phyloP scores from a whole-genome alignment of 2,329 filamentous ascomycete genomes.

The Botrytis cinerea region DNA sequence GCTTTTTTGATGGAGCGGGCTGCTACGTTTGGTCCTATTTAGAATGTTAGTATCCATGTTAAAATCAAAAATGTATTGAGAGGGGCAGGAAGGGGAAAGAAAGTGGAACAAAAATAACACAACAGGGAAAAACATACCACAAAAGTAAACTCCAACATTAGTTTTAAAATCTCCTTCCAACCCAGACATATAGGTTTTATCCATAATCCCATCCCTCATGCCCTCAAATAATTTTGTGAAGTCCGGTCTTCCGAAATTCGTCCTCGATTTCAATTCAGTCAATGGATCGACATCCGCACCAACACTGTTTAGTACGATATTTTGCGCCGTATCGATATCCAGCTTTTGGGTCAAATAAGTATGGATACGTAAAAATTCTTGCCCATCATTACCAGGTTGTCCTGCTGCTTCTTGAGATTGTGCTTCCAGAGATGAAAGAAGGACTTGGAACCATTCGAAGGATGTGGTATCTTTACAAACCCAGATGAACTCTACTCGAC shows the following conservation, averaged over 20 bases:
- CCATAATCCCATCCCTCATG: constrained; percentile 85
- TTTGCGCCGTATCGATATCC: constrained; percentile 88
- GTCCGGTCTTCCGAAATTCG: constrained; percentile 93
- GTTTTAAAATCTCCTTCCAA: constrained; percentile 75
- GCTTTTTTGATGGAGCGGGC: constrained; percentile 85
- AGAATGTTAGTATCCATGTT: constrained; percentile 25
- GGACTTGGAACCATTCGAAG: constrained; percentile 98
- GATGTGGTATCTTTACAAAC: constrained; percentile 93
- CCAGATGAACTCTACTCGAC: constrained; percentile 98
- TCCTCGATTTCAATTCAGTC: constrained; percentile 85
- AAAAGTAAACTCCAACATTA: constrained; percentile 97
- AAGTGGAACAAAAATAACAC: too few relatives aligned
- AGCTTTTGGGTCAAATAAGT: constrained; percentile 95
- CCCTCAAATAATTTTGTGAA: constrained; percentile 76
- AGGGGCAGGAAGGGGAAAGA: too few relatives aligned
- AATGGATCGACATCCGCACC: constrained; percentile 85
- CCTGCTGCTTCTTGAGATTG: constrained; percentile 74
- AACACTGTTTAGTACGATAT: constrained; percentile 95
- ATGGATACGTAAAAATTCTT: constrained; percentile 95
- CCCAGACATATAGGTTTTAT: constrained; percentile 82
- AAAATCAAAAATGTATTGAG: constrained; percentile 38
- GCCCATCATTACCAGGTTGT: constrained; percentile 64
- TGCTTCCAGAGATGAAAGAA: constrained; percentile 85
- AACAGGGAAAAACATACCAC: constrained; percentile 64
- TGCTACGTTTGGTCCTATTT: constrained; percentile 45